Evolutionary conservation across 257 asterid species (phyloP), one percentile per base, ranked within the genome.

Genomic region (Fraxinus excelsior): DNA sequence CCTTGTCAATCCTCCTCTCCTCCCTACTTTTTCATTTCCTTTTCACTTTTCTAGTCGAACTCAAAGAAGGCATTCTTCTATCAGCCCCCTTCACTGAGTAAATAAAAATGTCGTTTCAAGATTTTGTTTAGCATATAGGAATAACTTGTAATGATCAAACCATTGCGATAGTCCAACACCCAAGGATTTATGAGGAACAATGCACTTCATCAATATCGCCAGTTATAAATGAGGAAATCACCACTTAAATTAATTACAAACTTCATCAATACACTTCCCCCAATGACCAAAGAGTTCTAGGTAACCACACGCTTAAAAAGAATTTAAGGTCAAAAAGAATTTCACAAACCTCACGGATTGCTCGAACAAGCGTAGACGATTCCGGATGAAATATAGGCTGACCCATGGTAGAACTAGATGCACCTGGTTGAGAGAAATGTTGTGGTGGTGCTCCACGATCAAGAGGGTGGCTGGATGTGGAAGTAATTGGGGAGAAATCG

Each of bases 21-120:
- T 90, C 97, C 87, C 94, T 91, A 62, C 94, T 91, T 80, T 88
- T 91, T 93, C 97, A 88, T 81, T 94, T 94, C 89, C 87, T 88
- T 86, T 84, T 90, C 28, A 82, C 77, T 72, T 88, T 94, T 72
- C 91, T 86, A 75, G 80, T 84, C 12, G 91, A 85, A 80, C 83
- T 81, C n/a, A 91, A 83, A 44, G 91, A 76, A 11, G 88, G 79
- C 85, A 85, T 77, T 73, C 72, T 82, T 28, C 69, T 75, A 67
- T 85, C 84, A 14, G 86, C 87, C 19, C 92, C 91, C 77, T 75
- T 85, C 76, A 81, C 85, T 21, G 94, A 81, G 31, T 83, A 74
- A 71, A 92, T n/a, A n/a, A n/a, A n/a, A n/a, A n/a, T n/a, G n/a
- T n/a, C n/a, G n/a, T n/a, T n/a, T n/a, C n/a, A n/a, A n/a, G n/a